A percentile compares a stretch with the other conserved stretches of the same genome.
Evolutionary conservation across 352 stramenopile species (phyloP).

Genomic region (Poterioochromonas sp.): DNA sequence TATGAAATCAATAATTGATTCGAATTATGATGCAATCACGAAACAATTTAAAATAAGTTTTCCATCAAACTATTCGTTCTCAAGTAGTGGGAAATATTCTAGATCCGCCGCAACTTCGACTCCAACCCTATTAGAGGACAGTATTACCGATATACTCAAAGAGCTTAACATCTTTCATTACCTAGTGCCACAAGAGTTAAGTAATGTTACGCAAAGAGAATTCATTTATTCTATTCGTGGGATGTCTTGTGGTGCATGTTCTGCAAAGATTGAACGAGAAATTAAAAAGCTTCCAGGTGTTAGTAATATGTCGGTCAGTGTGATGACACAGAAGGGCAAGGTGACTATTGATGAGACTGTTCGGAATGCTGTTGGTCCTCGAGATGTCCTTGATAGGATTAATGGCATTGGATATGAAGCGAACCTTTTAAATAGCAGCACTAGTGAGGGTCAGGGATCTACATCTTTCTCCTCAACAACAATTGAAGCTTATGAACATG

Average conservation of each 20-base stretch:
- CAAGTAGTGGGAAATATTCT: too few relatives aligned
- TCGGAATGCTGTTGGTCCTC: slow-evolving; percentile 34
- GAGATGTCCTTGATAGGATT: slow-evolving; percentile 40
- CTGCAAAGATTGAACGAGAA: slow-evolving; percentile 49
- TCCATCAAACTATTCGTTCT: too few relatives aligned
- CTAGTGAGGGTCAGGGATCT: not conserved
- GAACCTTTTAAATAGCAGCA: not conserved
- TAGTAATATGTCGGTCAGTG: slow-evolving; percentile 42
- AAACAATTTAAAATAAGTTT: too few relatives aligned
- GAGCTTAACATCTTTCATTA: too few relatives aligned
- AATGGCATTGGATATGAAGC: slow-evolving; percentile 44
- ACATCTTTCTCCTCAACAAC: slow-evolving; percentile 18
- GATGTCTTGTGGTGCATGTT: slow-evolving; percentile 57
- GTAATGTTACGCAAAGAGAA: too few relatives aligned
- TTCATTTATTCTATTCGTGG: not conserved
- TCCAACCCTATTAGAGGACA: too few relatives aligned
- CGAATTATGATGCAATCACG: too few relatives aligned
- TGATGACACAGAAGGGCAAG: slow-evolving; percentile 37
- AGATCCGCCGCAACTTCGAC: too few relatives aligned
- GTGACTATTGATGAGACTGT: slow-evolving; percentile 20
- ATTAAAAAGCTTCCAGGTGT: slow-evolving; percentile 40
- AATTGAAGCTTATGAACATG: slow-evolving; percentile 49
- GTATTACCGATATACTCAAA: too few relatives aligned
- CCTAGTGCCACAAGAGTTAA: too few relatives aligned
- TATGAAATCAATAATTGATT: too few relatives aligned